A percentile compares a stretch with the other conserved stretches of the same genome.
These are phyloP conservation scores for Cenococcum geophilum DNA, from an alignment of 495 filamentous ascomycete species.

Conservation along the genomic window DNA sequence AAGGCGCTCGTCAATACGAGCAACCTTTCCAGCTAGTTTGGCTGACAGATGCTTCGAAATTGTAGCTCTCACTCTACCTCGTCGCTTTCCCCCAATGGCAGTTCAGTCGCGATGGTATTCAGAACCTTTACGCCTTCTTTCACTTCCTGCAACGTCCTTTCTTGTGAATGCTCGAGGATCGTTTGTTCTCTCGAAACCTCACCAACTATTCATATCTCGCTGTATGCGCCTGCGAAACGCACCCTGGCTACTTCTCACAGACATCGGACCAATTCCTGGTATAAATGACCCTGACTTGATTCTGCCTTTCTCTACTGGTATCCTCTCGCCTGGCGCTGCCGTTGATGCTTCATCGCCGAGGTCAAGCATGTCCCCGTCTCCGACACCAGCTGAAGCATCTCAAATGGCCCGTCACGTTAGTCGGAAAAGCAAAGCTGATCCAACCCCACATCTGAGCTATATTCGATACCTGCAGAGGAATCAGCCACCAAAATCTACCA, in stretches of 20 bases:
- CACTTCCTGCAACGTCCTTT: conserved; percentile 61
- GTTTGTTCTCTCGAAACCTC: conserved; percentile 72
- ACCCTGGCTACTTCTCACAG: conserved; percentile 75
- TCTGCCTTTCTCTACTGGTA: conserved; percentile 38
- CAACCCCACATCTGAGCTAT: conserved; percentile 68
- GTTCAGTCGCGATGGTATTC: conserved; percentile 90
- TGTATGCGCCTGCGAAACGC: conserved; percentile 76
- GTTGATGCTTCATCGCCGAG: conserved; percentile 39
- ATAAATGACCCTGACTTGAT: conserved; percentile 42
- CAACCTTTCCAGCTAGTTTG: too few species aligned
- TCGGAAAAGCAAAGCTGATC: conserved; percentile 46
- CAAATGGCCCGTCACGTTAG: conserved; percentile 48
- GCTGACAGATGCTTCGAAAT: not conserved
- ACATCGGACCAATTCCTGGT: conserved; percentile 63
- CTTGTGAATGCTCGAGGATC: conserved; percentile 71
- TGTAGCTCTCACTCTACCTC: conserved; percentile 70
- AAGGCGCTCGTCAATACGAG: too few species aligned
- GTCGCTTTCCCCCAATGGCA: conserved; percentile 63
- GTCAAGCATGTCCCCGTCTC: conserved; percentile 42
- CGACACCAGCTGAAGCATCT: conserved; percentile 47
- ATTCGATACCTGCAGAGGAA: conserved; percentile 76
- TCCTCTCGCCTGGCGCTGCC: conserved; percentile 35
- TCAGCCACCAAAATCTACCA: conserved; percentile 57
- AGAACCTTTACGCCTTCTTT: conserved; percentile 79
- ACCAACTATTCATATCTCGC: conserved; percentile 70